phyloP scores from a whole-genome alignment of 306 rosid species.

The Vachellia collinsii region DNA sequence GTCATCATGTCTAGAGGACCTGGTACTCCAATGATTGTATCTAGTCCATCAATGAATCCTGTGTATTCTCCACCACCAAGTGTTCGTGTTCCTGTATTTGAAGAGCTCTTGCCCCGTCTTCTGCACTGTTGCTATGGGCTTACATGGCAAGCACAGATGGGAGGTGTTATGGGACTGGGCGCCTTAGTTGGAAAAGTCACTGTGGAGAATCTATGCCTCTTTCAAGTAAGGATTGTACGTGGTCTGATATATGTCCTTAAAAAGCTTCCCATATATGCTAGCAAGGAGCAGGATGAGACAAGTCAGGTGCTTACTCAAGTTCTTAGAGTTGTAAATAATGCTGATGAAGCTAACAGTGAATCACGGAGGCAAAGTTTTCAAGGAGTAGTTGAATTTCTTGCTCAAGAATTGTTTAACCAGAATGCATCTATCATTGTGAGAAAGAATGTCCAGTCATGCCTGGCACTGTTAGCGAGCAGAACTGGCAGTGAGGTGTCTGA shows the following conservation, averaged over 20 bases:
- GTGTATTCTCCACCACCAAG: slow-evolving; percentile 98
- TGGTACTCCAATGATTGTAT: slow-evolving; percentile 96
- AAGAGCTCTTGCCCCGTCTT: slow-evolving; percentile 93
- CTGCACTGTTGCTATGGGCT: slow-evolving; percentile 97
- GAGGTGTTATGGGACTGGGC: slow-evolving; percentile 98
- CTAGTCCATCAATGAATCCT: slow-evolving; percentile 97
- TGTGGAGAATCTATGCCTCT: slow-evolving; percentile 83
- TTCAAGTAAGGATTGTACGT: slow-evolving; percentile 91
- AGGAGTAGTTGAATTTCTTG: slow-evolving; percentile 93
- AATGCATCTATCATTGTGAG: slow-evolving; percentile 95
- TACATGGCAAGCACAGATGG: slow-evolving; percentile 98
- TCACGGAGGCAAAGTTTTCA: slow-evolving; percentile 88
- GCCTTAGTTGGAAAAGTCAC: slow-evolving; percentile 99
- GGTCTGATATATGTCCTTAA: slow-evolving; percentile 93
- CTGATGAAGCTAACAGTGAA: slow-evolving; percentile 97
- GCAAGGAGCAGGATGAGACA: slow-evolving; percentile 99
- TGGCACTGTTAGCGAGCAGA: slow-evolving; percentile 94
- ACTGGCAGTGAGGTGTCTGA: slow-evolving; percentile 99
- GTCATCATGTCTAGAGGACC: slow-evolving; percentile 89
- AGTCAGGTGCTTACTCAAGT: slow-evolving; percentile 99
- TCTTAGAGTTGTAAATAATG: slow-evolving; percentile 98
- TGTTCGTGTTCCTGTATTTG: slow-evolving; percentile 92
- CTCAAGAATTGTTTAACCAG: slow-evolving; percentile 90
- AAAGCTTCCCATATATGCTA: slow-evolving; percentile 91
- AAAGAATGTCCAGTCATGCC: slow-evolving; percentile 93